A percentile compares a stretch with the other conserved stretches of the same genome.
Conservation (phyloP, 2,329 filamentous ascomycete species). For the Aspergillus sp. region DNA sequence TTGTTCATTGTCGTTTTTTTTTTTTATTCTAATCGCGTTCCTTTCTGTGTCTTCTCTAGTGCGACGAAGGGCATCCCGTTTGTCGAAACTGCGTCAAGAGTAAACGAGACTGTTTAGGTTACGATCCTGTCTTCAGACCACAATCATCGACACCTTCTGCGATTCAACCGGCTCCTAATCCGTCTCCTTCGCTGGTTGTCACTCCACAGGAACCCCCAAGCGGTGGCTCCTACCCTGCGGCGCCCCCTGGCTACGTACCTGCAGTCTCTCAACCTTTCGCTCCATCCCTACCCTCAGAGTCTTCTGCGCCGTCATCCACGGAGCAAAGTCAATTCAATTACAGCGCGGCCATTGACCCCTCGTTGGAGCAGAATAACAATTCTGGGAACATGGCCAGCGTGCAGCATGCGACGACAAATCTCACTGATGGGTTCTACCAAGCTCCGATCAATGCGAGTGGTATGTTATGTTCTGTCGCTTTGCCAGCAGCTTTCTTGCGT, state of each 20-base stretch:
- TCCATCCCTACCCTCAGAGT: slow-evolving; percentile 32
- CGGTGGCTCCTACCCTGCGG: slow-evolving; percentile 25
- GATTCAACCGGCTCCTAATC: slow-evolving; percentile 55
- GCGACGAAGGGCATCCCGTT: slow-evolving; percentile 88
- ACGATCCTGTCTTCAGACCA: slow-evolving; percentile 67
- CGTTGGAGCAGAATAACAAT: slow-evolving; percentile 46
- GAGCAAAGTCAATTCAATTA: slow-evolving; percentile 48
- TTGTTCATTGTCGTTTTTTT: slow-evolving; percentile 13
- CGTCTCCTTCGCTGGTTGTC: slow-evolving; percentile 35
- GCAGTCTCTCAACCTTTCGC: slow-evolving; percentile 33
- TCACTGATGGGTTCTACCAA: slow-evolving; percentile 20
- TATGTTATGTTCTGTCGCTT: slow-evolving; percentile 14
- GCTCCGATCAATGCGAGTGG: slow-evolving; percentile 37
- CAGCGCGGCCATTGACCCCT: slow-evolving; percentile 58
- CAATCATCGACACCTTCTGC: slow-evolving; percentile 58
- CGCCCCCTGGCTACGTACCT: slow-evolving; percentile 35
- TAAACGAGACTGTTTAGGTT: slow-evolving; percentile 61
- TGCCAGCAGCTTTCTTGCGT: background rate
- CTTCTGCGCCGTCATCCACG: slow-evolving; percentile 28
- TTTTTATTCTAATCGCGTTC: slow-evolving; percentile 6
- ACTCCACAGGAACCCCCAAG: slow-evolving; percentile 30
- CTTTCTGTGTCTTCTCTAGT: slow-evolving; percentile 49
- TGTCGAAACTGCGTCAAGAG: slow-evolving; percentile 68
- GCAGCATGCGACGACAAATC: slow-evolving; percentile 19
- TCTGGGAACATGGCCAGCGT: slow-evolving; percentile 26